These are phyloP conservation scores for Parietaria judaica DNA, from an alignment of 306 rosid genomes.

Conservation along the genomic window DNA sequence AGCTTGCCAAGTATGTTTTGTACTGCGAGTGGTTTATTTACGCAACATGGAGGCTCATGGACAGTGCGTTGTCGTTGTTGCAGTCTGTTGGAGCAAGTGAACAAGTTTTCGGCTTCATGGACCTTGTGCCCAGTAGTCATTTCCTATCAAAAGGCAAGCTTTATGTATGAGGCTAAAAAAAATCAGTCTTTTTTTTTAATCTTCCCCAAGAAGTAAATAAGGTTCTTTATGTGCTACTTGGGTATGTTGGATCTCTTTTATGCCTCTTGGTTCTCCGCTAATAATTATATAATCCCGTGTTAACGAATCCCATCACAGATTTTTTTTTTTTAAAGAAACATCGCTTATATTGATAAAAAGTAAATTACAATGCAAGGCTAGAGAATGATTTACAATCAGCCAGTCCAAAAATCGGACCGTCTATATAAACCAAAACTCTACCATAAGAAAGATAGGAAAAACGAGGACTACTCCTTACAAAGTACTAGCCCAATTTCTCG, in stretches of 20 bases:
- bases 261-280: no score
- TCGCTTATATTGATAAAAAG: no score
- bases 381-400: no score
- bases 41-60: slow-evolving; percentile 79
- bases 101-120: slow-evolving; percentile 47
- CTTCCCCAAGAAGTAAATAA: neutral
- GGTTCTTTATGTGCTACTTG: neutral
- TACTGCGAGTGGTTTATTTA: slow-evolving; percentile 89
- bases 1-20: slow-evolving; percentile 73
- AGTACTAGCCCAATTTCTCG: no score
- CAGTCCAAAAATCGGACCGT: no score
- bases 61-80: slow-evolving; percentile 57
- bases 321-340: neutral
- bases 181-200: neutral
- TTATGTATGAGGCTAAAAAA: neutral
- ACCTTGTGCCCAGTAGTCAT: slow-evolving; percentile 54
- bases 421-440: no score
- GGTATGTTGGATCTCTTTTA: no score
- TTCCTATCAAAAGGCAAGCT: slow-evolving; percentile 52
- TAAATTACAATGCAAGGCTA: no score
- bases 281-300: no score
- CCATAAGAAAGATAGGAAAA: no score
- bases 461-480: no score
- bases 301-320: neutral
- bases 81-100: slow-evolving; percentile 83